phyloP scores from a whole-genome alignment of 2,329 filamentous ascomycete genomes.

The Hortaea sp. region DNA sequence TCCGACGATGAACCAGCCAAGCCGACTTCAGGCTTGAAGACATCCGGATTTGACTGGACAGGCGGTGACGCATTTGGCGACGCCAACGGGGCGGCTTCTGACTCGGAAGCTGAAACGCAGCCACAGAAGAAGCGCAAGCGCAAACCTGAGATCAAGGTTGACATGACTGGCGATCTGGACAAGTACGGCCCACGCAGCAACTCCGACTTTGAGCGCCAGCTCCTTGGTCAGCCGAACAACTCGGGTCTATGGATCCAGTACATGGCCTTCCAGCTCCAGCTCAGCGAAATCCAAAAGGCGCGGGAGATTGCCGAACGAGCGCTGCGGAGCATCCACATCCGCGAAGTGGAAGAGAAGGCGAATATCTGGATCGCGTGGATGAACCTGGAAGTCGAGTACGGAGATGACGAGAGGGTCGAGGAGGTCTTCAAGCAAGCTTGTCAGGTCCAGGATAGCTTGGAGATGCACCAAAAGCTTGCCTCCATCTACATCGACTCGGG shows the following conservation, averaged over 20 bases:
- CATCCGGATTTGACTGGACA: conserved; percentile 80
- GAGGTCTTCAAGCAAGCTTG: conserved; percentile 85
- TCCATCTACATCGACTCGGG: conserved; percentile 92
- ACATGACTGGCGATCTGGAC: conserved; percentile 87
- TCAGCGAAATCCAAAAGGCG: conserved; percentile 80
- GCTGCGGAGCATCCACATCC: conserved; percentile 79
- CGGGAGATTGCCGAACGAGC: conserved; percentile 85
- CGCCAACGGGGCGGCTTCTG: conserved; percentile 45
- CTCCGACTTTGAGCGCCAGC: conserved; percentile 85
- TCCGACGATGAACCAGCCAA: conserved; percentile 20
- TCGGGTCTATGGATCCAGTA: conserved; percentile 91
- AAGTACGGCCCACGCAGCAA: conserved; percentile 78
- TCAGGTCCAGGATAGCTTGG: conserved; percentile 84
- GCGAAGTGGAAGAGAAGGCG: conserved; percentile 83
- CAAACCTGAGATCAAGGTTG: conserved; percentile 71
- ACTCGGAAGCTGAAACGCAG: conserved; percentile 45
- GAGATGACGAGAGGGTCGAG: conserved; percentile 66
- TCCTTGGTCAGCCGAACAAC: conserved; percentile 88
- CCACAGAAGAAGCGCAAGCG: conserved; percentile 48
- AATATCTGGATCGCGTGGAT: conserved; percentile 93
- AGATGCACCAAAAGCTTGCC: conserved; percentile 78
- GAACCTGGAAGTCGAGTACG: conserved; percentile 84
- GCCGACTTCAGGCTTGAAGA: conserved; percentile 45
- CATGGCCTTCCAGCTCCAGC: conserved; percentile 96
- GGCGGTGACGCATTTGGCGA: conserved; percentile 46